A percentile compares a stretch with the other conserved stretches of the same genome.
Conservation (phyloP, 345 rosid species). For the Citrus reticulata region DNA sequence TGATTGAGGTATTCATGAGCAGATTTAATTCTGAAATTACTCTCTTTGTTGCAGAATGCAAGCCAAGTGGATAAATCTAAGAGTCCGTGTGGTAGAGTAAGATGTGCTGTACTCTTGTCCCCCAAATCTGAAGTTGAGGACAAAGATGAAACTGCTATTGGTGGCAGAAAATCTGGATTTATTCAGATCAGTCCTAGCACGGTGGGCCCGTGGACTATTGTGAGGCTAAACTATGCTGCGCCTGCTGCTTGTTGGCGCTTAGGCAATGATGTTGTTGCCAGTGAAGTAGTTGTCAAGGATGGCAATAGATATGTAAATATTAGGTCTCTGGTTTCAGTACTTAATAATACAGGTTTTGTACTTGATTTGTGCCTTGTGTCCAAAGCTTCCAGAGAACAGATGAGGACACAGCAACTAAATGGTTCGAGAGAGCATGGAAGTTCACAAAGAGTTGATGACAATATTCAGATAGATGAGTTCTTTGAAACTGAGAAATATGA, state of each 20-base stretch:
- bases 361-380: slow-evolving; percentile 69
- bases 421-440: slow-evolving; percentile 28
- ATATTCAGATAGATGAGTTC: slow-evolving; percentile 36
- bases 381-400: slow-evolving; percentile 30
- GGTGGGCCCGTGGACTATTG: slow-evolving; percentile 97
- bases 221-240: slow-evolving; percentile 92
- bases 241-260: slow-evolving; percentile 97
- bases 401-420: slow-evolving; percentile 19
- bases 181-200: slow-evolving; percentile 89
- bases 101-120: slow-evolving; percentile 66
- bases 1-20: background rate
- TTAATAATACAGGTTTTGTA: slow-evolving; percentile 56
- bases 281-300: slow-evolving; percentile 86
- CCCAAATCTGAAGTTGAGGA: slow-evolving; percentile 48
- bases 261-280: slow-evolving; percentile 87
- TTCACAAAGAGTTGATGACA: slow-evolving; percentile 22
- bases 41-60: slow-evolving; percentile 38
- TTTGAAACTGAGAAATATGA: slow-evolving; percentile 49
- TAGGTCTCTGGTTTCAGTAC: slow-evolving; percentile 81
- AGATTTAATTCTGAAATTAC: slow-evolving; percentile 4
- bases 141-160: slow-evolving; percentile 25
- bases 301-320: slow-evolving; percentile 80
- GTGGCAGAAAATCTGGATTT: slow-evolving; percentile 61
- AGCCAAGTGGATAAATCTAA: slow-evolving; percentile 32
- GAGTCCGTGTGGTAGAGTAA: slow-evolving; percentile 53